phyloP scores from a whole-genome alignment of 768 basidiomycete species.

The Leccinum subtestaceum region DNA sequence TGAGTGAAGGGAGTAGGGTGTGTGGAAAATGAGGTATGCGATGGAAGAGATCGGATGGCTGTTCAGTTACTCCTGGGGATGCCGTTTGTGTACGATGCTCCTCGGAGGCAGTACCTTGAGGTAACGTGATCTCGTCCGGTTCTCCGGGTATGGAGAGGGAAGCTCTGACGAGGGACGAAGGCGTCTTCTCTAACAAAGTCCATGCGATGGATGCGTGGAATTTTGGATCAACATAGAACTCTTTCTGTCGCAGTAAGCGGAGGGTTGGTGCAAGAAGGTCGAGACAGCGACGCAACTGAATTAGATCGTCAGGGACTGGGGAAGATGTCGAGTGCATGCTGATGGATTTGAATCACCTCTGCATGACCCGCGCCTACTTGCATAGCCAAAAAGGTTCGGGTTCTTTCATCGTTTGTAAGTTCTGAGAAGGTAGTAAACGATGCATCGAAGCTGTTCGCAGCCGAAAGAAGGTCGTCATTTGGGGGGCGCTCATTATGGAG shows the following conservation, averaged over 20 bases:
- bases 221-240: constrained; percentile 75
- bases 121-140: constrained; percentile 1
- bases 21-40: constrained; percentile 53
- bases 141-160: constrained; percentile 1
- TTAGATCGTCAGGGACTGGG: constrained; percentile 17
- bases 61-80: constrained; percentile 7
- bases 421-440: constrained; percentile 74
- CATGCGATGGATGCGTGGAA: constrained; percentile 92
- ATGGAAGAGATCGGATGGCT: constrained; percentile 33
- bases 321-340: neutral
- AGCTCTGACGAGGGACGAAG: constrained; percentile 3
- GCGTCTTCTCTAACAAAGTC: constrained; percentile 56
- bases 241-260: constrained; percentile 61
- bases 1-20: constrained; percentile 47
- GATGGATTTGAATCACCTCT: constrained; percentile 48
- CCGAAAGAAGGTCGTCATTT: constrained; percentile 8
- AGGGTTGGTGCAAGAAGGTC: constrained; percentile 59
- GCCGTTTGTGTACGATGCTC: constrained; percentile 4
- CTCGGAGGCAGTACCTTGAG: constrained; percentile 1
- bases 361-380: constrained; percentile 83
- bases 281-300: constrained; percentile 57
- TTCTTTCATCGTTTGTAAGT: constrained; percentile 76
- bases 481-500: neutral
- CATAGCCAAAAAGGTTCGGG: constrained; percentile 75
- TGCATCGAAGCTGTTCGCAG: constrained; percentile 53